phyloP scores from a whole-genome alignment of 352 stramenopile species.

The Phytopythium ostracodes region DNA sequence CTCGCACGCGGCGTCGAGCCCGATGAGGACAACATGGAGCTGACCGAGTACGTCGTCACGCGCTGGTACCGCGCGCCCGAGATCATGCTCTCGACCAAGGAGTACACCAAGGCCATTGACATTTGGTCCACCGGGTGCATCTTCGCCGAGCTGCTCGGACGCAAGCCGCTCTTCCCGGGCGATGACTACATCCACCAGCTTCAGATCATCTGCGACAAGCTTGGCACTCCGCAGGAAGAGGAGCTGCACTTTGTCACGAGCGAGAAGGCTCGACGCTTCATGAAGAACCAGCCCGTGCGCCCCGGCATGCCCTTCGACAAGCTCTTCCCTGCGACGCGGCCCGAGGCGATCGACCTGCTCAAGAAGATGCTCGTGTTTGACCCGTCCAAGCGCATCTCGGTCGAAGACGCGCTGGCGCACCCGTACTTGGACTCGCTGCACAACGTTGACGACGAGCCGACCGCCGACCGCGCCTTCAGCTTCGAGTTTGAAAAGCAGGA shows the following conservation, averaged over 20 bases:
- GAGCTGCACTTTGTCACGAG: conserved; percentile 91
- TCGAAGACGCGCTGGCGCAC: conserved; percentile 90
- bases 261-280: conserved; percentile 84
- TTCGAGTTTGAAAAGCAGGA: conserved; percentile 90
- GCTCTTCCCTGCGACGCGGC: conserved; percentile 70
- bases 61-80: conserved; percentile 92
- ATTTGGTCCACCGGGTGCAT: conserved; percentile 95
- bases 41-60: conserved; percentile 94
- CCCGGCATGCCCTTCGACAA: conserved; percentile 63
- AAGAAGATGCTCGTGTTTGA: conserved; percentile 89
- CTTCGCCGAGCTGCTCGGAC: conserved; percentile 89
- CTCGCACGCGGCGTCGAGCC: conserved; percentile 81
- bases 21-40: conserved; percentile 85
- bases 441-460: conserved; percentile 91
- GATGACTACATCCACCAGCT: conserved; percentile 99
- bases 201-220: conserved; percentile 92
- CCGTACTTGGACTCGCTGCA: conserved; percentile 90
- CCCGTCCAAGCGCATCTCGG: conserved; percentile 86
- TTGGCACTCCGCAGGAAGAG: conserved; percentile 83
- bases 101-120: conserved; percentile 97
- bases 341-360: conserved; percentile 72
- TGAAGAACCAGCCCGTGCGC: conserved; percentile 80
- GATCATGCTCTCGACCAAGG: conserved; percentile 95
- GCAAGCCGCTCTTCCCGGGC: conserved; percentile 90
- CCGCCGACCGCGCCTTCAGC: conserved; percentile 69